Conservation (phyloP, 2,329 filamentous ascomycete genomes). For the Immersiporthe knoxdaviesiana region DNA sequence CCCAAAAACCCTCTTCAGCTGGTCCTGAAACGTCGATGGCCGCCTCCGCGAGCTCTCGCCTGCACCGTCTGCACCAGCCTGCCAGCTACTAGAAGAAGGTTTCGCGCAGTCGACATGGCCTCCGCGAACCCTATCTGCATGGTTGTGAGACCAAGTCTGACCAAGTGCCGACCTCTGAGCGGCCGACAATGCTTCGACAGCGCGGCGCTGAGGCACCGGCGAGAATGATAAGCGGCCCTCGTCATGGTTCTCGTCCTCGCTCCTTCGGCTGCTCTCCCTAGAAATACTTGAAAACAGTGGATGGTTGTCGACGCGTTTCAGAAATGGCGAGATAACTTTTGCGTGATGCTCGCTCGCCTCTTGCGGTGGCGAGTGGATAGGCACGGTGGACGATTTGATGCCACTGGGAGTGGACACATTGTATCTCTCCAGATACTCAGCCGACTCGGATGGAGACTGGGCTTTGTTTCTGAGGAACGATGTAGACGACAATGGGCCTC, state of each 20-base stretch:
- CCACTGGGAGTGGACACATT: constrained; percentile 11
- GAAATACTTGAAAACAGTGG: constrained; percentile 1
- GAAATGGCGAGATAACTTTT: not conserved
- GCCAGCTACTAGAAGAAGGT: not conserved
- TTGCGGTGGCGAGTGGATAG: not conserved
- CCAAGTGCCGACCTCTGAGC: too few relatives aligned
- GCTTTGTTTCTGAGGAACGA: not conserved
- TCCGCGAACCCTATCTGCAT: not conserved
- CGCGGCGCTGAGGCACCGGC: not conserved
- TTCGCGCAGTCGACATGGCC: not conserved
- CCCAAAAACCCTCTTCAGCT: constrained; percentile 27
- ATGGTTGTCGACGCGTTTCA: not conserved
- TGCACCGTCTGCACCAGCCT: constrained; percentile 5
- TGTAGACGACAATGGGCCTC: not conserved
- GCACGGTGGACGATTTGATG: not conserved
- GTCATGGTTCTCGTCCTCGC: too few relatives aligned
- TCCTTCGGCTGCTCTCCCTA: not conserved
- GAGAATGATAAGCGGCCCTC: not conserved
- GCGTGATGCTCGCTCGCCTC: not conserved
- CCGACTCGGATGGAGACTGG: constrained; percentile 34
- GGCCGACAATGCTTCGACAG: not conserved
- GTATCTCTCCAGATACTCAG: constrained; percentile 42
- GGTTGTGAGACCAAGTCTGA: not conserved
- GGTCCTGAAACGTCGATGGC: constrained; percentile 20
- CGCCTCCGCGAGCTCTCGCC: not conserved